These are phyloP conservation scores for Colletotrichum phormii DNA, from an alignment of 2,329 filamentous ascomycete genomes.

Conservation along the genomic window DNA sequence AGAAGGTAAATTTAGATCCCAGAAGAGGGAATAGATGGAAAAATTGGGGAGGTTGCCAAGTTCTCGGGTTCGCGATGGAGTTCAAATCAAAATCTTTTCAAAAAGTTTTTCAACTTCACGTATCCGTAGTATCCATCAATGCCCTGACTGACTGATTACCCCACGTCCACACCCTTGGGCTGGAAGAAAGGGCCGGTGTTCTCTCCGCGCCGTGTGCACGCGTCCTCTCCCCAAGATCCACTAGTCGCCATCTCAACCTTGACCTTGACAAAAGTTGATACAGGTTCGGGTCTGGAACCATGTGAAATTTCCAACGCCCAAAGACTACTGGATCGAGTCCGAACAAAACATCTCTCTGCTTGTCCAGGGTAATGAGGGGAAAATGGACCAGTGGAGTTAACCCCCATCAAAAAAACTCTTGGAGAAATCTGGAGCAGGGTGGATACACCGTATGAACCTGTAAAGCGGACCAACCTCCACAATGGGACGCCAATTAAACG, in stretches of 20 bases:
- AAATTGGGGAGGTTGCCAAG: neutral
- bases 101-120: neutral
- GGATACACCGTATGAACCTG: too few species aligned
- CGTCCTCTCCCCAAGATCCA: neutral
- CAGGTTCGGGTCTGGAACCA: too few species aligned
- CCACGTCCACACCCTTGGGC: neutral
- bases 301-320: too few species aligned
- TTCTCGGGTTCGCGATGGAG: slow-evolving; percentile 8
- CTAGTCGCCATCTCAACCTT: neutral
- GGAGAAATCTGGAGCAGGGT: neutral
- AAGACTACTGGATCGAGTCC: too few species aligned
- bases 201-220: neutral
- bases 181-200: neutral
- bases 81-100: neutral
- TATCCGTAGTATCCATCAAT: too few species aligned
- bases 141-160: too few species aligned
- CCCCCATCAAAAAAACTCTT: neutral
- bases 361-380: neutral
- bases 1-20: too few species aligned
- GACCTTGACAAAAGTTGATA: too few species aligned
- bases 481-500: neutral
- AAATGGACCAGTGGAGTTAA: too few species aligned
- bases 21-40: neutral
- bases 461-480: neutral
- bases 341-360: too few species aligned